Evolutionary conservation across 257 asterid genomes (phyloP).

Genomic region (Coffea eugenioides): DNA sequence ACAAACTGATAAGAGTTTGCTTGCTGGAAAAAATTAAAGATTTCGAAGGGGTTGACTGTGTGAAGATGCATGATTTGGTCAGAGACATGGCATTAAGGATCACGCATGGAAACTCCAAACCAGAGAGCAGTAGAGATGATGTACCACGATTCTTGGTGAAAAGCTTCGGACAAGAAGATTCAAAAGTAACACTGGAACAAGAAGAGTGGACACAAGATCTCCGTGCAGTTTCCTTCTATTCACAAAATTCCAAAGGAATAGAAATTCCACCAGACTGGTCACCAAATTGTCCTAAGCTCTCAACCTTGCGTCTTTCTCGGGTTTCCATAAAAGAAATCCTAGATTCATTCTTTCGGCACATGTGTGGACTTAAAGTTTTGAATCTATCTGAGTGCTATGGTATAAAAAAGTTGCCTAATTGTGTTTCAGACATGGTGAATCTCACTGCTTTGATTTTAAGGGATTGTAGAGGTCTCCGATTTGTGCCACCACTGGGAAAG

Average conservation of each 20-base stretch:
- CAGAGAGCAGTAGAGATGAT: not conserved
- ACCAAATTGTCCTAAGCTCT: not conserved
- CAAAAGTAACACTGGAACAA: not conserved
- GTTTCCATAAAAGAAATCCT: not conserved
- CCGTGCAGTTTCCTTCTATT: not conserved
- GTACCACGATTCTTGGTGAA: conserved; percentile 8
- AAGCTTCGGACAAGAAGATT: not conserved
- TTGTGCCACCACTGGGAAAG: conserved; percentile 16
- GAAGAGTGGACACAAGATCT: conserved; percentile 8
- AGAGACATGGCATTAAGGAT: not conserved
- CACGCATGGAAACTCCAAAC: not conserved
- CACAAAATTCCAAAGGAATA: too few species aligned
- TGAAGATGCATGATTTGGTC: conserved; percentile 1
- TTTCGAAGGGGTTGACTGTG: not conserved
- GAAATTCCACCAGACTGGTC: not conserved
- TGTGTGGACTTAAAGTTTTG: conserved; percentile 8
- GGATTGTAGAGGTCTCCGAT: not conserved
- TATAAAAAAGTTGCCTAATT: not conserved
- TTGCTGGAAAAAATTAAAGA: not conserved
- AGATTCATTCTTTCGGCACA: not conserved
- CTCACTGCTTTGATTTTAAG: conserved; percentile 16
- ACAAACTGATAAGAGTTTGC: conserved; percentile 1
- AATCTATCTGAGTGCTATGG: not conserved
- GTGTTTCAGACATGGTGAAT: conserved; percentile 14
- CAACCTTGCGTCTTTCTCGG: not conserved